Evolutionary conservation across 2,329 filamentous ascomycete species (phyloP).

Genomic region (Decorospora gaudefroyi): DNA sequence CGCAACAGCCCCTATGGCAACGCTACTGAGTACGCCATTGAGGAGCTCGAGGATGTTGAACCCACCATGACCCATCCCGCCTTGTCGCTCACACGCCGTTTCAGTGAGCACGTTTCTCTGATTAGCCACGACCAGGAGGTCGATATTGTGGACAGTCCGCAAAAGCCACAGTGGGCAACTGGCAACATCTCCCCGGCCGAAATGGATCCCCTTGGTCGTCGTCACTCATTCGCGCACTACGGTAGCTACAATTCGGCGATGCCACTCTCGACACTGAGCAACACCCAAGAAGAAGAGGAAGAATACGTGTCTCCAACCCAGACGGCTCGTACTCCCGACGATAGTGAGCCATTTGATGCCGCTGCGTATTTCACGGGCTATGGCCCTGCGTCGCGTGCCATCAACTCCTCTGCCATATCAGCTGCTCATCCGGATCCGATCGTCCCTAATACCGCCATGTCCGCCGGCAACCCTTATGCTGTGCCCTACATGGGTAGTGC

Average conservation of each 20-base stretch:
- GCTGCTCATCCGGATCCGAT: constrained; percentile 44
- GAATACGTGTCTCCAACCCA: constrained; percentile 30
- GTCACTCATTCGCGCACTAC: constrained; percentile 71
- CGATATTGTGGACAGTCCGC: constrained; percentile 29
- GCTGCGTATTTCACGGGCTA: constrained; percentile 47
- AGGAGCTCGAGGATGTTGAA: constrained; percentile 70
- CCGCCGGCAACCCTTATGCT: constrained; percentile 41
- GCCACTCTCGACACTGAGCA: constrained; percentile 31
- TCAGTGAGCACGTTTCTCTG: constrained; percentile 42
- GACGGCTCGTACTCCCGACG: constrained; percentile 54
- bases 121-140: constrained; percentile 29
- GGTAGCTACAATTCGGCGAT: constrained; percentile 34
- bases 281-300: constrained; percentile 43
- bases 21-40: constrained; percentile 69
- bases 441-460: constrained; percentile 27
- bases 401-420: constrained; percentile 45
- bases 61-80: constrained; percentile 51
- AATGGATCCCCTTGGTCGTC: constrained; percentile 64
- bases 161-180: constrained; percentile 38
- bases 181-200: constrained; percentile 31
- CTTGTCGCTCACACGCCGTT: constrained; percentile 40
- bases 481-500: constrained; percentile 39
- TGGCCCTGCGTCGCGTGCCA: constrained; percentile 43
- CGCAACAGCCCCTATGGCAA: constrained; percentile 64
- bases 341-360: constrained; percentile 60